Base-by-base conservation (phyloP, 208 protist genomes). In the Strigomonas culicis region DNA sequence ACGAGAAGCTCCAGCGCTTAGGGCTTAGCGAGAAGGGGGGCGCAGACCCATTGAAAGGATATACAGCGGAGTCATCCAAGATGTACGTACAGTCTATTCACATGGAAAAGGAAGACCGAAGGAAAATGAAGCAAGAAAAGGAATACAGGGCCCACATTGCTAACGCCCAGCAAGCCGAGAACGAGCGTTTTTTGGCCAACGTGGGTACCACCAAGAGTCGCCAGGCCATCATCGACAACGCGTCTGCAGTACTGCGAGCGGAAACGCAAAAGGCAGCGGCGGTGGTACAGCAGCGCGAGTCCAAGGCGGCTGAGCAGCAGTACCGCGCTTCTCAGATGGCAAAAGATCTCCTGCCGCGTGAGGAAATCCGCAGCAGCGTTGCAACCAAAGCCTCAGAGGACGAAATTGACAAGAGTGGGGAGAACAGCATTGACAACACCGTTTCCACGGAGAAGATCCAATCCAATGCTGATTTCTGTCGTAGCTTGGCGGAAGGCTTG, bases 1-100 rank as follows among this genome's bases (percentile, higher is more conserved):
- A 94, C 47, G 82, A 92, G 36, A 92, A 86, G 49, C 74, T 94
- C 50, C 75, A 80, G 7, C 82, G 78, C 22, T 63, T 92, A 2
- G 88, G 88, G 6, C 67, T 94, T 2, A 68, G 71, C 21, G 59
- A 74, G 43, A 72, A 72, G 11, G 32, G 49, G 15, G 44, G 53
- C 27, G 57, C 44, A 11, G 63, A 62, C 36, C 46, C 56, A 17
- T 30, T 63, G 21, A 31, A 62, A 13, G 28, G 47, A 39, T 62
- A 62, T 11, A 32, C 64, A 36, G 28, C 13, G 19, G 28, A 32
- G n/a, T 39, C 25, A 60, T 60, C 47, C 17, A 59, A 78, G 47
- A 70, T 70, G 32, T 94, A 90, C 63, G 60, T 94, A 60, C 61
- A 63, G 21, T 56, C 66, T 44, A 91, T 90, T 39, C 79, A 75